Percentiles rank a stretch among this genome's conserved stretches.
Conservation (phyloP, 495 filamentous ascomycete species). For the Geopyxis carbonaria region DNA sequence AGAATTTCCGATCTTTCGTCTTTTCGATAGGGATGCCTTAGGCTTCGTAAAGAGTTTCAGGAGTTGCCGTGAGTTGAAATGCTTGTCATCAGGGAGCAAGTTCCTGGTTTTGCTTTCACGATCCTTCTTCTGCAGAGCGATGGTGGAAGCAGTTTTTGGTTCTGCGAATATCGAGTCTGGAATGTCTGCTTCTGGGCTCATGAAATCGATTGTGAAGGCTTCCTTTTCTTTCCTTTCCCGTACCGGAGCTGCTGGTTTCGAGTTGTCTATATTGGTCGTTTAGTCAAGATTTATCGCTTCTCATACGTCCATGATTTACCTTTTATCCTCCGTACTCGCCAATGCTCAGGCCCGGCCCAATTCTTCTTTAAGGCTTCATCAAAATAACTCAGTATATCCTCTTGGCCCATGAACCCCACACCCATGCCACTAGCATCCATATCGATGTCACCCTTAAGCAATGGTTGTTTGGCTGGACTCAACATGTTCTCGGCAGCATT, state of each 20-base stretch:
- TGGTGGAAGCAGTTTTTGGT: slow-evolving; percentile 60
- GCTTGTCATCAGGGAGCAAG: slow-evolving; percentile 91
- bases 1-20: slow-evolving; percentile 20
- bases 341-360: slow-evolving; percentile 98
- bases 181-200: slow-evolving; percentile 44
- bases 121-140: slow-evolving; percentile 76
- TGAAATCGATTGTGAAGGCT: slow-evolving; percentile 85
- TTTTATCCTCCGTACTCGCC: slow-evolving; percentile 89
- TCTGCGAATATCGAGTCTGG: slow-evolving; percentile 74
- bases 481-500: slow-evolving; percentile 30
- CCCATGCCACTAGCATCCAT: slow-evolving; percentile 42
- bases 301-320: too few relatives aligned
- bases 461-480: slow-evolving; percentile 16
- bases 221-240: slow-evolving; percentile 72
- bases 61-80: slow-evolving; percentile 86
- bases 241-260: slow-evolving; percentile 27
- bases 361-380: slow-evolving; percentile 89
- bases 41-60: slow-evolving; percentile 87
- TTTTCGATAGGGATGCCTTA: slow-evolving; percentile 50
- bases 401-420: slow-evolving; percentile 46
- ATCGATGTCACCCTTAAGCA: slow-evolving; percentile 38
- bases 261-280: slow-evolving; percentile 34
- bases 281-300: slow-evolving; percentile 30
- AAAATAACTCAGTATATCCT: slow-evolving; percentile 93
- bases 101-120: slow-evolving; percentile 90